Evolutionary conservation across 1,284 basidiomycete genomes (phyloP).

Genomic region (Rhodotorula sp.): DNA sequence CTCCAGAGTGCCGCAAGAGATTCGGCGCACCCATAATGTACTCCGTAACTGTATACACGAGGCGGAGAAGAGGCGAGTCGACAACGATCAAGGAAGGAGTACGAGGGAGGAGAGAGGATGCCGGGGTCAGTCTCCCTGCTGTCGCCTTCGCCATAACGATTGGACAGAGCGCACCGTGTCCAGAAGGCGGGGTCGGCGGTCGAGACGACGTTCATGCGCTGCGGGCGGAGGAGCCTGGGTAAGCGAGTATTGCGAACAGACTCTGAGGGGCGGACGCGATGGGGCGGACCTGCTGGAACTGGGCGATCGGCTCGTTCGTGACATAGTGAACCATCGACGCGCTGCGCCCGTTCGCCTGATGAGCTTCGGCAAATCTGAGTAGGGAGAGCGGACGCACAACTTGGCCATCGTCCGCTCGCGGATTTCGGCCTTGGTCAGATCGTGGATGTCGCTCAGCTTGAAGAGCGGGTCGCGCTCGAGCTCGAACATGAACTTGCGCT

Average conservation of each 20-base stretch:
- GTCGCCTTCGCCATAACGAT: no score
- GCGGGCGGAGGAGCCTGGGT: conserved; percentile 6
- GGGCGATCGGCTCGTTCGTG: conserved; percentile 51
- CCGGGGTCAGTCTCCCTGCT: background rate
- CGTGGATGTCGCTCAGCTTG: conserved; percentile 59
- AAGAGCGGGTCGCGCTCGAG: conserved; percentile 46
- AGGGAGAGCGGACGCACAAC: conserved; percentile 41
- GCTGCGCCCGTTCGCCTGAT: background rate
- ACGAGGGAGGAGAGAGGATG: background rate
- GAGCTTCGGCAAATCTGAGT: no score
- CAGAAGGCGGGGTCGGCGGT: conserved; percentile 59
- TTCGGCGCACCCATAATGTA: no score
- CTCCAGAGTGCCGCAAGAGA: no score
- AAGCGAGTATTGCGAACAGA: no score
- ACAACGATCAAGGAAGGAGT: background rate
- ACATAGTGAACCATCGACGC: conserved; percentile 55
- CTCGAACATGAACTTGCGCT: conserved; percentile 39
- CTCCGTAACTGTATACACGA: no score
- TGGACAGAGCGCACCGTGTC: conserved; percentile 50
- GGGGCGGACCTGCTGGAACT: conserved; percentile 10
- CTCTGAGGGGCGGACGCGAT: no score
- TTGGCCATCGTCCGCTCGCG: conserved; percentile 57
- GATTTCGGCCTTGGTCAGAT: conserved; percentile 59
- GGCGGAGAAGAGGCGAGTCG: no score
- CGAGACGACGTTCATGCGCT: conserved; percentile 58